Conservation (phyloP, 1,284 basidiomycete genomes). For the Ceratobasidium papillatum region DNA sequence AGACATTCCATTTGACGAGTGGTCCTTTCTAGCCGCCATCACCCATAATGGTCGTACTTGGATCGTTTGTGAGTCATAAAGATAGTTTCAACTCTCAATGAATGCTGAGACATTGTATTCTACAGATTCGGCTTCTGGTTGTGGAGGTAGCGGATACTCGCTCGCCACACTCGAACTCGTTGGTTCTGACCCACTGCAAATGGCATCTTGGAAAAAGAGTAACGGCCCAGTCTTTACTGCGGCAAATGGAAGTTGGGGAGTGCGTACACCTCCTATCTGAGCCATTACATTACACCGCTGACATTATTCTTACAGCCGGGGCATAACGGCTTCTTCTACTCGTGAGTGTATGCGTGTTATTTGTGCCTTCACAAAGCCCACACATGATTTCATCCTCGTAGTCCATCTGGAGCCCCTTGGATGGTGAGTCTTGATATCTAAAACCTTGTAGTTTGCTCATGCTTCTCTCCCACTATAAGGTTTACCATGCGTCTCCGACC, state of each 20-base stretch:
- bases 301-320: not conserved
- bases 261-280: not conserved
- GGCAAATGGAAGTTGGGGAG: constrained; percentile 12
- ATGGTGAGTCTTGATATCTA: not conserved
- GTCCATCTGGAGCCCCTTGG: constrained; percentile 4
- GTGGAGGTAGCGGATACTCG: constrained; percentile 33
- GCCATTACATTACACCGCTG: not conserved
- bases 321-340: constrained; percentile 23
- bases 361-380: too few relatives aligned
- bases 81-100: not conserved
- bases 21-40: not conserved
- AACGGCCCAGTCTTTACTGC: constrained; percentile 4
- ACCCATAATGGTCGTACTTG: constrained; percentile 15
- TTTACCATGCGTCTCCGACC: constrained; percentile 38
- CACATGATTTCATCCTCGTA: not conserved
- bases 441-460: too few relatives aligned
- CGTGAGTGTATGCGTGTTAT: constrained; percentile 16
- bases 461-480: too few relatives aligned
- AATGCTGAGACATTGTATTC: not conserved
- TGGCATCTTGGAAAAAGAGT: constrained; percentile 20
- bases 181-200: not conserved
- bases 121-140: constrained; percentile 34
- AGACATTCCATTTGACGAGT: not conserved
- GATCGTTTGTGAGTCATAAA: constrained; percentile 24
- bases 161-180: constrained; percentile 23